These are phyloP conservation scores for Microcera coccophila DNA, from an alignment of 2,329 filamentous ascomycete genomes.

Conservation along the genomic window DNA sequence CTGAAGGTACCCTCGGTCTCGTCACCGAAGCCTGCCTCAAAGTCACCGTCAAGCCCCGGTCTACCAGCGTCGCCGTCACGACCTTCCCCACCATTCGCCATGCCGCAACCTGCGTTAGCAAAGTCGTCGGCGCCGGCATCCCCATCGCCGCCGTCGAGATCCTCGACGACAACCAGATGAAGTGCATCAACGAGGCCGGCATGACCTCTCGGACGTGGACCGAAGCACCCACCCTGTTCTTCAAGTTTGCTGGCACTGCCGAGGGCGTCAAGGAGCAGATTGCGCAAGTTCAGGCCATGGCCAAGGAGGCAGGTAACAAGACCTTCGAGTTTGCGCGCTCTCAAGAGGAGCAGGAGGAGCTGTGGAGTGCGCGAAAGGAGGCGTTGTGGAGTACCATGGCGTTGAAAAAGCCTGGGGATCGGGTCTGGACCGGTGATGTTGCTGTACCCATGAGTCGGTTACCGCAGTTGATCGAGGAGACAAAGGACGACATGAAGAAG, in stretches of 20 bases:
- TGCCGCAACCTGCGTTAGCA: conserved; percentile 74
- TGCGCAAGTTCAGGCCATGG: conserved; percentile 59
- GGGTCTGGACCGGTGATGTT: conserved; percentile 82
- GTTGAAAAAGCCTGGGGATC: conserved; percentile 59
- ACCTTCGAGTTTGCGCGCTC: conserved; percentile 74
- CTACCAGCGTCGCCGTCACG: conserved; percentile 75
- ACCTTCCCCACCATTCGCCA: conserved; percentile 56
- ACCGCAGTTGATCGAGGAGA: conserved; percentile 73
- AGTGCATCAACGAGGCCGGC: conserved; percentile 61
- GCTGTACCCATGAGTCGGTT: conserved; percentile 75
- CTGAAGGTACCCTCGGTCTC: conserved; percentile 85
- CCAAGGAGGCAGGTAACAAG: conserved; percentile 57
- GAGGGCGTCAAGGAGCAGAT: conserved; percentile 75
- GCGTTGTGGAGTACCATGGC: conserved; percentile 78
- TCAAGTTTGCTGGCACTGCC: conserved; percentile 75
- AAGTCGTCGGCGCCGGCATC: conserved; percentile 75
- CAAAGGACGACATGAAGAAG: conserved; percentile 44
- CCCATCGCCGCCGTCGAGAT: conserved; percentile 91
- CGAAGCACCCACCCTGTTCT: conserved; percentile 73
- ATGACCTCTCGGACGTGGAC: conserved; percentile 64
- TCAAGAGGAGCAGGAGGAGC: conserved; percentile 66
- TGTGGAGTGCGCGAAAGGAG: conserved; percentile 82
- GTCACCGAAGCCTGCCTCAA: conserved; percentile 90
- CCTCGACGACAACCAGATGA: conserved; percentile 87
- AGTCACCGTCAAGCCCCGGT: conserved; percentile 74